Percentiles rank a stretch among this genome's conserved stretches.
phyloP scores from a whole-genome alignment of 2,329 filamentous ascomycete species.

The Neocucurbitaria cava region DNA sequence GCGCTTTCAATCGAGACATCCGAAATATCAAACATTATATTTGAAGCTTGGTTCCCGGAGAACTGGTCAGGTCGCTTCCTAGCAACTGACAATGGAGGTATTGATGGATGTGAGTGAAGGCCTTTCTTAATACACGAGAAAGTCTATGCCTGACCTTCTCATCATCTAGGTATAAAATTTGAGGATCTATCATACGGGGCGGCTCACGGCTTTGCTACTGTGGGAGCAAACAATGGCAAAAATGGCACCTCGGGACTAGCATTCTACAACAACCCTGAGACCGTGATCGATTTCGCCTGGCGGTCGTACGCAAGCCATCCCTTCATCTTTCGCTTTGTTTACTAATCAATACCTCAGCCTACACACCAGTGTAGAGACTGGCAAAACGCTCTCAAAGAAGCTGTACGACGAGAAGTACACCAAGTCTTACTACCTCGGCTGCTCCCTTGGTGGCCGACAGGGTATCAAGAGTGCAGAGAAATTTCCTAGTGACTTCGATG shows the following conservation, averaged over 20 bases:
- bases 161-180: conserved; percentile 48
- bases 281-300: conserved; percentile 58
- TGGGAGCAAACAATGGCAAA: conserved; percentile 52
- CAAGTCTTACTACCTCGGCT: conserved; percentile 50
- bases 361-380: conserved; percentile 49
- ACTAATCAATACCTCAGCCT: conserved; percentile 21
- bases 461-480: conserved; percentile 34
- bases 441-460: conserved; percentile 45
- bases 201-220: conserved; percentile 47
- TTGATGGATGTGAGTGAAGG: conserved; percentile 48
- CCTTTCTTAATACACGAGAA: not conserved
- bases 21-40: conserved; percentile 48
- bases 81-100: conserved; percentile 51
- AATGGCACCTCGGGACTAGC: conserved; percentile 53
- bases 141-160: not conserved
- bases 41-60: conserved; percentile 49
- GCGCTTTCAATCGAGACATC: conserved; percentile 53
- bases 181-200: conserved; percentile 49
- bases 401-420: conserved; percentile 48
- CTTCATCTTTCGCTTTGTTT: too few species aligned
- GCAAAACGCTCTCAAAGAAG: conserved; percentile 45
- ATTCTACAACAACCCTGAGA: conserved; percentile 55
- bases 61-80: conserved; percentile 51
- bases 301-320: conserved; percentile 36
- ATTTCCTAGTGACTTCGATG: conserved; percentile 46